Base-by-base conservation (phyloP, 2,329 filamentous ascomycete genomes). In the Hymenoscyphus occultus region DNA sequence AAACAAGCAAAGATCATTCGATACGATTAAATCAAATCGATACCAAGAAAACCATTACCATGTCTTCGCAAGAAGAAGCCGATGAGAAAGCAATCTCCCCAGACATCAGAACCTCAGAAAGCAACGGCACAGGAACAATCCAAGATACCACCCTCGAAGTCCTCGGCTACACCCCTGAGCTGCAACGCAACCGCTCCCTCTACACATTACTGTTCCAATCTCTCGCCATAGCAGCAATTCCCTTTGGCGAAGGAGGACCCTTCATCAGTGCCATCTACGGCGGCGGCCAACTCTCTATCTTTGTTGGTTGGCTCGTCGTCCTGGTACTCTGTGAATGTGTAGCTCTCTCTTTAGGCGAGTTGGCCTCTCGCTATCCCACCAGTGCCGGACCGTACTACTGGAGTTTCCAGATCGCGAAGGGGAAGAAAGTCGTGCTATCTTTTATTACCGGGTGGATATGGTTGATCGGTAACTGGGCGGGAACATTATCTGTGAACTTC, bases 401-500 rank as follows among this genome's bases (percentile, higher is more conserved):
- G 78, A 88, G 89, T 5, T 92, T 90, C 74, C 91, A 91, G 86
- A 83, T 93, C 14, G 83, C 89, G 19, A 75, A 82, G 32, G 77
- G 76, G 16, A 89, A 84, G 78, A 86, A 89, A 62, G 84, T 83
- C 54, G 78, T 90, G 16, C 81, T 88, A 16, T 87, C 87, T 39
- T 92, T 88, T 85, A 85, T 90, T 67, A 90, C 87, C 69, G 90
- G 90, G 66, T 93, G 90, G 90, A 80, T 89, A 28, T 93, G 90
- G 74, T 84, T 91, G 19, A 86, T 92, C 61, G 91, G 91, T 65
- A 93, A 93, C 78, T 89, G 92, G 76, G 92, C 89, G 70, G 93
- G 93, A 71, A 92, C 90, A 0, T 81, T 92, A n/a, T 85, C 89
- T n/a, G 90, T 92, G 74, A 91, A 91, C 79, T 93, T 92, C 72